Base-by-base conservation (phyloP, 2,329 filamentous ascomycete species). In the Aspergillus ruber region DNA sequence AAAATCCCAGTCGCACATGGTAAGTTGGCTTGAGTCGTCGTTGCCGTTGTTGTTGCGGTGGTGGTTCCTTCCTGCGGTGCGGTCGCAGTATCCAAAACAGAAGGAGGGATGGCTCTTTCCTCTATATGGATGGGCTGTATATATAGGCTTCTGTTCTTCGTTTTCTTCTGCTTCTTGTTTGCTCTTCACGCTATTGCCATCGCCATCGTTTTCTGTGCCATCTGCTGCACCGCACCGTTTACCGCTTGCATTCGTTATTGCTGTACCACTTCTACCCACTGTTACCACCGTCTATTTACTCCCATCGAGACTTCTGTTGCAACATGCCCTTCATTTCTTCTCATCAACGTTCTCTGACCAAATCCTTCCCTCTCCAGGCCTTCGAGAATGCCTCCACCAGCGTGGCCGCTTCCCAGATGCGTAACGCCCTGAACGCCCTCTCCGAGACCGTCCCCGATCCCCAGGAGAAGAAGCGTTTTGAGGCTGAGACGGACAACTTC, bases 401-500 rank as follows among this genome's bases (percentile, higher is more conserved):
- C 63, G 91, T 98, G 57, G 93, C 93, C 53, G 93, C 93, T 48
- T 94, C 90, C 51, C 93, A 98, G 78, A 98, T 98, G 93, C 89
- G 93, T 74, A 98, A 98, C 81, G 81, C 89, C 53, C 80, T 98
- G 69, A 97, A 95, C 70, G 84, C 85, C 71, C 85, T 98, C 55
- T 81, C 88, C 61, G 93, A 98, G 75, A 87, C 85, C 8, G 90
- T 96, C 68, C 81, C 84, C 64, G 90, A 97, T 68, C 79, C 86
- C 48, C 76, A 69, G 27, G 78, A 82, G 68, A 83, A 82, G 77
- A 73, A 75, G 88, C 83, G 94, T 58, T 97, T 97, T 72, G 91
- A 97, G 77, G 94, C 90, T 4, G 91, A 98, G 76, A 97, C 96
- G 90, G 93, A 98, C 82, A 98, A 98, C 84, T 98, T 98, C 81